Conservation (phyloP, 306 rosid species). For the Elaeagnus macrophylla region DNA sequence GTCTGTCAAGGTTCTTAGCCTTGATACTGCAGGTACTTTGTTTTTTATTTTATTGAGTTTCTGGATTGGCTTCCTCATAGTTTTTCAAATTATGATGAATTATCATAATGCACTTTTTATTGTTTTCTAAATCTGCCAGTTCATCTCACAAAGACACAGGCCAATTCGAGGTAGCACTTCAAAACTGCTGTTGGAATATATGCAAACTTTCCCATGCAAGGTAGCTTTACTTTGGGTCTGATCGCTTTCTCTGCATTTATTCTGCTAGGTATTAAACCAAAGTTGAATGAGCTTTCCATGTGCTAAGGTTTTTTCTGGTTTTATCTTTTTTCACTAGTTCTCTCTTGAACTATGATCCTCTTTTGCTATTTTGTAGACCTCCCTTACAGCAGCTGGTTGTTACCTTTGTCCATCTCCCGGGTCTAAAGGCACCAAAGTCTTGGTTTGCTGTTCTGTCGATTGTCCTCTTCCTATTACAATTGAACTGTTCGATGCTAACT, state of each 20-base stretch:
- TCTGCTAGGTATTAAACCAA: background rate
- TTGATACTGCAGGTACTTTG: constrained; percentile 60
- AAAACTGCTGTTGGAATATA: constrained; percentile 57
- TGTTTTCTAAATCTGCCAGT: constrained; percentile 40
- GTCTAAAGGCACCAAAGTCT: constrained; percentile 57
- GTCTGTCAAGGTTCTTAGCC: constrained; percentile 61
- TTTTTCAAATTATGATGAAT: background rate
- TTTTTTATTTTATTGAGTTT: background rate
- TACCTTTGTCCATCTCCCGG: constrained; percentile 92
- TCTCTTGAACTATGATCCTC: background rate
- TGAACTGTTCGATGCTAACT: constrained; percentile 29
- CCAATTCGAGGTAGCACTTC: constrained; percentile 71
- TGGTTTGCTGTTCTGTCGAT: constrained; percentile 66
- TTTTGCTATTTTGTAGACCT: constrained; percentile 38
- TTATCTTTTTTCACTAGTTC: background rate
- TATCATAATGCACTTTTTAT: constrained; percentile 6
- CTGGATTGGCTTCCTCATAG: constrained; percentile 3
- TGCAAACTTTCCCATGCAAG: constrained; percentile 66
- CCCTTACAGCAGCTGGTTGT: constrained; percentile 83
- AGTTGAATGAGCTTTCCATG: background rate
- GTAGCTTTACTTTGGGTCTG: constrained; percentile 28
- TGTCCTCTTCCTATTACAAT: constrained; percentile 46
- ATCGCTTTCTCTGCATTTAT: background rate
- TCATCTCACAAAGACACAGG: constrained; percentile 77
- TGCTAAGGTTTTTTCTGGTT: background rate